Evolutionary conservation across 106 monocot species (phyloP), one percentile per base, ranked within the genome.

Genomic region (Acorus gramineus): DNA sequence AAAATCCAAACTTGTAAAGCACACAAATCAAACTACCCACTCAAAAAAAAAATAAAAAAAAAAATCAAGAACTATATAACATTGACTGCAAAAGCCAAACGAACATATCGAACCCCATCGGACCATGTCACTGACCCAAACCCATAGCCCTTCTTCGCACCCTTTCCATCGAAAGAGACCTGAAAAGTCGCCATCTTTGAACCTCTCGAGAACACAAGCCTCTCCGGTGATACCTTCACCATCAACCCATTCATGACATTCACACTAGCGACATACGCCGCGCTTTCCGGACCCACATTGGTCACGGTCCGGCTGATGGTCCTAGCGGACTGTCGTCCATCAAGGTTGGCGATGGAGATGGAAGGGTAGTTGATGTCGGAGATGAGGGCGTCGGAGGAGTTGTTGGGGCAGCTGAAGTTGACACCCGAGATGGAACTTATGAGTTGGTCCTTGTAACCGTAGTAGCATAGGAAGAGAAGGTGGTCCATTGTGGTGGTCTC

Each of bases 301-400:
- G 78, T 89, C 7, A 75, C 83, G 7, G 80, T 84, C 53, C 93
- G 54, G 11, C 58, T 70, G 48, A 93, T 73, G 44, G 63, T 86
- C 50, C 46, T 58, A 6, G 52, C 63, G 3, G 46, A 49, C 4
- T 66, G 67, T 8, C 49, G 57, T 4, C 53, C 4, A n/a, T 76
- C 70, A 47, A 93, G 73, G 47, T 55, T 74, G 8, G 76, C 77
- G 4, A 93, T 52, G 49, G 93, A 88, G 59, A 88, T 88, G 55
- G 93, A 85, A 45, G 93, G 93, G 72, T 93, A 93, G 71, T 93
- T 93, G 78, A 93, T 55, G 61, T 66, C 69, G 57, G 93, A 78
- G 73, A 93, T 83, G 74, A 80, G 85, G 43, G 82, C 64, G 43
- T 81, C 66, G 4, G 79, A 70, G 43, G 84, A 50, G 57, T 74